These are phyloP conservation scores for Cyberlindnera sargentensis DNA, from an alignment of 805 yeast species.

Conservation along the genomic window DNA sequence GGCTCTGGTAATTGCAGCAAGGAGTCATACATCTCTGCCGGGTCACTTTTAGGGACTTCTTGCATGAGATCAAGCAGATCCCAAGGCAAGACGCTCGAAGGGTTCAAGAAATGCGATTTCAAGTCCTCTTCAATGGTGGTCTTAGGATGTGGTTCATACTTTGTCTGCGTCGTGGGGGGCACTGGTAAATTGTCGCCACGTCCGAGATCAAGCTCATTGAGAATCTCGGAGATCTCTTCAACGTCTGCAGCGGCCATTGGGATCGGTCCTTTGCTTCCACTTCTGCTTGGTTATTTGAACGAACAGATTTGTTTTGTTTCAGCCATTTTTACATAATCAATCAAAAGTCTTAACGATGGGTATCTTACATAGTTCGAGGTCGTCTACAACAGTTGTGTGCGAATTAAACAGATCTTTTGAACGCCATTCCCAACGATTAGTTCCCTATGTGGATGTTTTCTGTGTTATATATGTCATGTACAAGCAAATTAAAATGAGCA, in stretches of 20 bases:
- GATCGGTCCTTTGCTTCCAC: no score
- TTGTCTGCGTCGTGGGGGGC: slow-evolving; percentile 1
- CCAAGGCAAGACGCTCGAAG: slow-evolving; percentile 59
- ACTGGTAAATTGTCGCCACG: background rate
- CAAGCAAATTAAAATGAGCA: background rate
- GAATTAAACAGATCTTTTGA: no score
- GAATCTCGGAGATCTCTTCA: background rate
- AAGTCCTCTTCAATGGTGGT: slow-evolving; percentile 15
- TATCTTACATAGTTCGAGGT: no score
- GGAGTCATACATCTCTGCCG: slow-evolving; percentile 18
- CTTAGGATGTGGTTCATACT: background rate
- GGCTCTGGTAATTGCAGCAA: slow-evolving; percentile 54
- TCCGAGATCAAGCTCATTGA: slow-evolving; percentile 5
- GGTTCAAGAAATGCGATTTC: slow-evolving; percentile 45
- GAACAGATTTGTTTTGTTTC: no score
- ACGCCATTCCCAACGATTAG: no score
- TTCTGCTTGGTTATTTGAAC: no score
- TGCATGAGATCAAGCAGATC: slow-evolving; percentile 67
- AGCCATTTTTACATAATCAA: no score
- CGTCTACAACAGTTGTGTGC: no score
- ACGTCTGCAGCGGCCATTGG: no score
- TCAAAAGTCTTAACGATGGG: no score
- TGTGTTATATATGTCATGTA: background rate
- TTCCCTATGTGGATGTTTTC: background rate
- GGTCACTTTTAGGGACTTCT: slow-evolving; percentile 35